These are phyloP conservation scores for Ustilago shanxiensis DNA, from an alignment of 1,284 basidiomycete species.

Conservation along the genomic window DNA sequence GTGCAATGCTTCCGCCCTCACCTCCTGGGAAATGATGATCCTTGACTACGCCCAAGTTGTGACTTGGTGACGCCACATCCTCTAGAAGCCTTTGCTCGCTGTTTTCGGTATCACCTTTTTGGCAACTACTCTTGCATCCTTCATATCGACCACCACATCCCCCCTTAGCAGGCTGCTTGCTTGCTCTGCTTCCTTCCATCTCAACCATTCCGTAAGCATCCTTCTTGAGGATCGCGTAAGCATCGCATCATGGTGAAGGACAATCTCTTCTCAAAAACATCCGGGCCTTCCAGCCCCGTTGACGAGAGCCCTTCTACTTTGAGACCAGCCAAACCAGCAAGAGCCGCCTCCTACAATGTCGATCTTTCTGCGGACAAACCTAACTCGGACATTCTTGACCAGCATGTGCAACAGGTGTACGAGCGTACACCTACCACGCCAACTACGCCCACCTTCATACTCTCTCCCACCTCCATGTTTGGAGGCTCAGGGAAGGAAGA, in stretches of 20 bases:
- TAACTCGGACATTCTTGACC: neutral
- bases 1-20: neutral
- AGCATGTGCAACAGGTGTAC: conserved; percentile 5
- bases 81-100: neutral
- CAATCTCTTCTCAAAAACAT: neutral
- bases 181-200: neutral
- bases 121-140: neutral
- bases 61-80: neutral
- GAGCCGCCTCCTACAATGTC: conserved; percentile 11
- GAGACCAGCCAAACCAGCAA: conserved; percentile 12
- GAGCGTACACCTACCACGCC: conserved; percentile 25
- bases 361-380: neutral
- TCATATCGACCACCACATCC: neutral
- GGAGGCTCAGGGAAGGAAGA: conserved; percentile 3
- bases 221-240: neutral
- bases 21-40: neutral
- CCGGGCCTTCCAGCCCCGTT: neutral
- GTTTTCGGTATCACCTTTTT: neutral
- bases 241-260: conserved; percentile 15
- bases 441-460: conserved; percentile 23
- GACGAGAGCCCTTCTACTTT: conserved; percentile 1
- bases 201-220: neutral
- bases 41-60: conserved; percentile 1
- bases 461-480: conserved; percentile 12
- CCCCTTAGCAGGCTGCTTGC: neutral